Evolutionary conservation across 2,329 filamentous ascomycete species (phyloP), one percentile per base, ranked within the genome.

Genomic region (Coleophoma cylindrospora): DNA sequence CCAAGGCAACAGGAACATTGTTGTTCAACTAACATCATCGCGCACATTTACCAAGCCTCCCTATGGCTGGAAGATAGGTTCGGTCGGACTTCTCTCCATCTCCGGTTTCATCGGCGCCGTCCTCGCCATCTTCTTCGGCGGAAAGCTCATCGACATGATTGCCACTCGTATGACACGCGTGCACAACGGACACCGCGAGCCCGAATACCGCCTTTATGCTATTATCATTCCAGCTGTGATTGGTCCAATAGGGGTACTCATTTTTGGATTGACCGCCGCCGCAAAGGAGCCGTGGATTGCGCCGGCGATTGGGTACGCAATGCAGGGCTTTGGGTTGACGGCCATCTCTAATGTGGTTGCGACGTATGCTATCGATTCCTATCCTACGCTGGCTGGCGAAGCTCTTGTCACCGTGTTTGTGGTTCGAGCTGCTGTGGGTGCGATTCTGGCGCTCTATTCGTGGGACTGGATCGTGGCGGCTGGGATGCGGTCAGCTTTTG

Each of bases 111-210:
- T 56, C 36, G 54, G 52, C n/a, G 43, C 52, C 3, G 43, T 54
- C 15, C 45, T 54, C 8, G 45, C 52, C 2, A 37, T 53, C 38
- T 53, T 53, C 44, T 40, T 56, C 13, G 64, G 62, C 13, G 64
- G 64, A 5, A 52, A 48, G 10, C 53, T 66, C 3, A 61, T 66
- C 43, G 64, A 67, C 46, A 45, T 59, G 17, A 55, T 63, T 27
- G 53, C 60, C 4, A 61, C 58, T 9, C 48, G 56, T 15, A 53
- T 53, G 14, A 56, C 53, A 14, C 27, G 27, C 27, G 9, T 8
- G 27, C 4, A 47, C 17, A 14, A 40, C 34, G 45, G 45, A 19
- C 17, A 11, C 12, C 45, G 45, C 22, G 45, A 47, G 34, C 45
- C 45, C n/a, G 45, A 47, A 22, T 47, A 36, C 34, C 45, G 45